A percentile compares a stretch with the other conserved stretches of the same genome.
These are phyloP conservation scores for Phytophthora pluvialis DNA, from an alignment of 352 stramenopile species.

Conservation along the genomic window DNA sequence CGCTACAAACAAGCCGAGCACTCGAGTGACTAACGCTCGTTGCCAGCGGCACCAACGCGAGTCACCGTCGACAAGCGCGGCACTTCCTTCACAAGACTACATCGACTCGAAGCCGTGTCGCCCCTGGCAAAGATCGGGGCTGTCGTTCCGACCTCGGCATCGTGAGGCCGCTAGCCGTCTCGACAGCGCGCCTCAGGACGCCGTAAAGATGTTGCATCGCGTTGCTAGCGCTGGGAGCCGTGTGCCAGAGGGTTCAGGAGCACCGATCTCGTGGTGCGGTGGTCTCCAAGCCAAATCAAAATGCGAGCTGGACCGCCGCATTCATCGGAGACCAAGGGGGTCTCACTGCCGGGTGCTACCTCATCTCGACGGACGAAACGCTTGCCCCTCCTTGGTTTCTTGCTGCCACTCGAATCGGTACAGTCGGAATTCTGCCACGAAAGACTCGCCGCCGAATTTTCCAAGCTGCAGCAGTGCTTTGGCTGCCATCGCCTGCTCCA, in stretches of 20 bases:
- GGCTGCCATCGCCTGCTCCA: constrained; percentile 2
- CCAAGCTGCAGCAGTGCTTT: neutral
- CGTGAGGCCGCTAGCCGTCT: constrained; percentile 1
- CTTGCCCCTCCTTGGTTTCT: neutral
- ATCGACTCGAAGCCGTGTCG: too few species aligned
- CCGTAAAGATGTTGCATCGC: constrained; percentile 10
- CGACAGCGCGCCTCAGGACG: constrained; percentile 4
- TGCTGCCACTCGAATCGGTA: neutral
- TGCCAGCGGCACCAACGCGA: too few species aligned
- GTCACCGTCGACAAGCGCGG: too few species aligned
- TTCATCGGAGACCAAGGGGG: constrained; percentile 7
- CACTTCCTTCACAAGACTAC: too few species aligned
- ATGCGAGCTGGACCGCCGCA: neutral
- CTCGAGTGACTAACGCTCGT: too few species aligned
- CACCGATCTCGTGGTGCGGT: neutral
- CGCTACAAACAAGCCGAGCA: too few species aligned
- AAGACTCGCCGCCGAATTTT: constrained; percentile 1
- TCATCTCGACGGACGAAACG: constrained; percentile 4
- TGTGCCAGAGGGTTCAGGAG: constrained; percentile 15
- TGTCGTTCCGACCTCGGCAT: neutral
- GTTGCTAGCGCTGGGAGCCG: too few species aligned
- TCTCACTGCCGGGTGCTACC: neutral
- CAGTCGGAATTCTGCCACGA: constrained; percentile 12
- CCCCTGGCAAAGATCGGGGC: too few species aligned
- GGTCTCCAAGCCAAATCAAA: too few species aligned